Base-by-base conservation (phyloP, 2,329 filamentous ascomycete genomes). In the Nakataea oryzae region DNA sequence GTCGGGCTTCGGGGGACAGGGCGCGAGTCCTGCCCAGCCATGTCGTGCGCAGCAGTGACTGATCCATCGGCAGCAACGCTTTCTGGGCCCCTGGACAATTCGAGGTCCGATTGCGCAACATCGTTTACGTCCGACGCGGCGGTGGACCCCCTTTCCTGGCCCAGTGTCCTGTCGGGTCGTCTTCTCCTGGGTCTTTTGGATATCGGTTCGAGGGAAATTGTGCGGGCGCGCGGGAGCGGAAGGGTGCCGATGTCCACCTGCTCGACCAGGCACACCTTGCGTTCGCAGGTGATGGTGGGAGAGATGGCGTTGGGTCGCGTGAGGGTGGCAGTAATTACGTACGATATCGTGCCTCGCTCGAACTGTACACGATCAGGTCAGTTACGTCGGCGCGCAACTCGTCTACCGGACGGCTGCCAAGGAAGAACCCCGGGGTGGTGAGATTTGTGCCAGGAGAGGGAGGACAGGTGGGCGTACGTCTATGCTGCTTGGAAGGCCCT, bases 291-390 rank as follows among this genome's bases (percentile, higher is more conserved):
- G 12, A 87, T 82, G 2, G 88, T 92, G 2, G 93, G 88, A 17
- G 88, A 83, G 65, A 97, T 96, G 7, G 92, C 87, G 0, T 90
- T 95, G 26, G 95, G 93, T 62, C 92, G 86, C 26, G 93, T 97
- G 63, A 97, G 74, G 11, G 92, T 97, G 34, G 93, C 89, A 7
- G 91, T 93, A 68, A 97, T 84, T 77, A 93, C 86, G 75, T 97
- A 99, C 26, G 89, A 88, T 69, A 99, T 91, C 2, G 91, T 93
- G 47, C 95, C 95, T 71, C 93, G 87, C 75, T 97, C 95, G 74
- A 99, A 99, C 92, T 97, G 74, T 13, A 17, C 21, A n/a, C 8
- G 57, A 1, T 6, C 6, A 12, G 17, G 41, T 50, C 11, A 50
- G 24, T 50, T 50, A n/a, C 21, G 3, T n/a, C 21, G 34, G 21